These are phyloP conservation scores for Cladophialophora bantiana DNA, from an alignment of 2,329 filamentous ascomycete genomes.

Conservation along the genomic window DNA sequence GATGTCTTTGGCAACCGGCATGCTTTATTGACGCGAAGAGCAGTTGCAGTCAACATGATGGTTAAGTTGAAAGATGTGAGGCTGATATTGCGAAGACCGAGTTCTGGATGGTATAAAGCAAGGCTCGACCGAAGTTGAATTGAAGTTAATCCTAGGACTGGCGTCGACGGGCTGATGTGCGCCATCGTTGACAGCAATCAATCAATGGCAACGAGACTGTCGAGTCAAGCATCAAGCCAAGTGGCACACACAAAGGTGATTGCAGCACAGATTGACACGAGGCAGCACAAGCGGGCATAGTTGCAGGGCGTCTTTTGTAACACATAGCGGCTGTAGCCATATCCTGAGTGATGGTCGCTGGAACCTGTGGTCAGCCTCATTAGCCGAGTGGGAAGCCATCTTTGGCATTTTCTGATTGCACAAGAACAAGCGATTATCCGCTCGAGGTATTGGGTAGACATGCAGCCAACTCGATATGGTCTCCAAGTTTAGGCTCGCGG, in stretches of 20 bases:
- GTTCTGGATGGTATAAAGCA: neutral
- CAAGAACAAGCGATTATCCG: neutral
- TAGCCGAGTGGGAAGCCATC: neutral
- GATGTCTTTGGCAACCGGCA: neutral
- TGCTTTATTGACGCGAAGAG: constrained; percentile 4
- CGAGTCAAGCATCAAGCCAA: neutral
- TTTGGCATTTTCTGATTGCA: neutral
- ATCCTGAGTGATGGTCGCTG: neutral
- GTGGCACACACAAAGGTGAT: neutral
- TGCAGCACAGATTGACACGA: neutral
- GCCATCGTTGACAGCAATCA: neutral
- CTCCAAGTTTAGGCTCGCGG: too few species aligned
- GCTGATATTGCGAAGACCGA: neutral
- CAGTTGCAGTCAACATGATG: neutral
- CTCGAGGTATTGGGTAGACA: too few species aligned
- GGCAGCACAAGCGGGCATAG: neutral
- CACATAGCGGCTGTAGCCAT: neutral
- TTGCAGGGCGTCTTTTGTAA: neutral
- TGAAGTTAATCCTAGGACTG: too few species aligned
- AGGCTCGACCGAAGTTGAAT: too few species aligned
- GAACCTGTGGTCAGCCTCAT: neutral
- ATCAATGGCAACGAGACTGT: neutral
- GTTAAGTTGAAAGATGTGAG: neutral
- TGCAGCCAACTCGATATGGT: neutral
- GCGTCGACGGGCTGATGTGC: neutral